A percentile compares a stretch with the other conserved stretches of the same genome.
Conservation (phyloP, 768 basidiomycete genomes). For the Strobilomyces confusus region DNA sequence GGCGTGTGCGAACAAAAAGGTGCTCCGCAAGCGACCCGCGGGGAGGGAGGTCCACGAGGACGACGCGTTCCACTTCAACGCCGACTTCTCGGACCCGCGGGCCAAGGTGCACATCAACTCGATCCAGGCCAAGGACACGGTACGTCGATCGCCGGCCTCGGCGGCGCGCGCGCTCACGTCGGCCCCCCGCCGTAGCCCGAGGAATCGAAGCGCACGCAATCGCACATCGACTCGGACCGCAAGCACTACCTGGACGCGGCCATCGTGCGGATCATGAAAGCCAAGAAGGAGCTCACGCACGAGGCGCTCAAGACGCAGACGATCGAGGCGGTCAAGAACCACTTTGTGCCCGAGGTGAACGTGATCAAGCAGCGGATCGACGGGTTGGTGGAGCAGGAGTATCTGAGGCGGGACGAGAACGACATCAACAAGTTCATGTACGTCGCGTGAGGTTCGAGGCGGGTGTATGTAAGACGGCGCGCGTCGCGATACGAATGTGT, state of each 20-base stretch:
- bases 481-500: background rate
- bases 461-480: background rate
- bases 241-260: constrained; percentile 86
- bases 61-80: constrained; percentile 81
- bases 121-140: constrained; percentile 91
- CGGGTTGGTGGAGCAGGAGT: constrained; percentile 80
- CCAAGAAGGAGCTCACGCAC: constrained; percentile 76
- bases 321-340: constrained; percentile 80
- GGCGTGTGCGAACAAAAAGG: constrained; percentile 86
- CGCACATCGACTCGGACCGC: constrained; percentile 82
- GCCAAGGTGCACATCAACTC: constrained; percentile 90
- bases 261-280: constrained; percentile 96
- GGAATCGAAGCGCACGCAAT: constrained; percentile 79
- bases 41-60: constrained; percentile 73
- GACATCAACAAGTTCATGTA: constrained; percentile 75
- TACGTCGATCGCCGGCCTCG: constrained; percentile 37
- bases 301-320: constrained; percentile 78
- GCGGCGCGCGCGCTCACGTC: background rate
- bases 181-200: constrained; percentile 52
- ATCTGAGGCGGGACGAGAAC: constrained; percentile 70
- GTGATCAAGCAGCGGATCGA: constrained; percentile 85
- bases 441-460: constrained; percentile 49
- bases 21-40: constrained; percentile 73
- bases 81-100: constrained; percentile 73
- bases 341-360: constrained; percentile 82